Base-by-base conservation (phyloP, 1,139 yeast genomes). In the Yamadazyma oceani region DNA sequence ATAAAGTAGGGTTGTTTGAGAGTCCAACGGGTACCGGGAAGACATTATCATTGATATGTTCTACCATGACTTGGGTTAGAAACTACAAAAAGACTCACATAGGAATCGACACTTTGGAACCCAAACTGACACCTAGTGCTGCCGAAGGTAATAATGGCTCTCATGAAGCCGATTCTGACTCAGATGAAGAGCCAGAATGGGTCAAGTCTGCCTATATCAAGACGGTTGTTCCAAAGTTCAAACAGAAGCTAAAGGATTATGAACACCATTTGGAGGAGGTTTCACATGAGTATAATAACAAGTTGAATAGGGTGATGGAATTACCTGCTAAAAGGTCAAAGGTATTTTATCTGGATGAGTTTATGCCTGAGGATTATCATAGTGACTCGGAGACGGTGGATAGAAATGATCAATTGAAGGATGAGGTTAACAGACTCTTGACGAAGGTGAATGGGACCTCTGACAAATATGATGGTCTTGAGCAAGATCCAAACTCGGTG, bases 1-100 rank as follows among this genome's bases (percentile, higher is more conserved):
- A 72, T 55, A 86, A 84, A 54, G 67, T 90, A 2, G 96, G 95
- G 0, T 67, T 90, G 6, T 85, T 90, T 53, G 97, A 90, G 57
- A 84, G 95, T 45, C 97, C 98, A 0, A 90, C 98, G 0, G 98
- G 97, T 3, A 86, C 94, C 1, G 97, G 97, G 4, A 90, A 90
- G 60, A 89, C 97, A 0, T 64, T 90, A 7, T 87, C 96, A 1
- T 64, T 90, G 31, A 85, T 90, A 2, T 92, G 97, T 54, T 80
- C 95, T 0, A 69, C 94, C 0, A 74, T 90, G 79, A 78, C 94
- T 0, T 90, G 96, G 96, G 65, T 90, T 10, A 64, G 97, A 36
- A 75, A 80, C 28, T 66, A 76, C 47, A 83, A 82, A 52, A 57
- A 55, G 23, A 53, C 57, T 7, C 35, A 7, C 14, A 4, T 28